These are phyloP conservation scores for Sclerotinia subarctica DNA, from an alignment of 2,329 filamentous ascomycete species.

Conservation along the genomic window DNA sequence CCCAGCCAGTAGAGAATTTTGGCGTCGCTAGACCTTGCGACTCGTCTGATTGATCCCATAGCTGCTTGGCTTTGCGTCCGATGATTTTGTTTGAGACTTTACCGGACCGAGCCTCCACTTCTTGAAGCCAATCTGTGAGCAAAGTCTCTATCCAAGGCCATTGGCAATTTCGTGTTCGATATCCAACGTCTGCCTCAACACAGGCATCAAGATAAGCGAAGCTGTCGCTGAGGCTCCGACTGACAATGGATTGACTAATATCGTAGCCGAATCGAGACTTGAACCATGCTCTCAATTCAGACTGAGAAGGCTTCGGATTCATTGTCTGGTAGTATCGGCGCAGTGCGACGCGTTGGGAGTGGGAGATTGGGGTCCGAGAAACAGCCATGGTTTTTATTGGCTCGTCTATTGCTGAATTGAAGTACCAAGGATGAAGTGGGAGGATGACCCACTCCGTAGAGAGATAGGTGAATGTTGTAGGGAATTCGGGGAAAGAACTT, in stretches of 20 bases:
- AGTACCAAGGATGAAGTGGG: neutral
- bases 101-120: slow-evolving; percentile 14
- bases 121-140: slow-evolving; percentile 23
- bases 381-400: neutral
- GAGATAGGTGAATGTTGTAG: neutral
- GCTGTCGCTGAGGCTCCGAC: slow-evolving; percentile 24
- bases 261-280: slow-evolving; percentile 23
- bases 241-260: slow-evolving; percentile 26
- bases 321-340: slow-evolving; percentile 23
- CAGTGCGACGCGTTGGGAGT: slow-evolving; percentile 23
- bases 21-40: slow-evolving; percentile 19
- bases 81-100: slow-evolving; percentile 23
- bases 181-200: slow-evolving; percentile 18
- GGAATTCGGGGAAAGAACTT: neutral
- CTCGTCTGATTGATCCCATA: slow-evolving; percentile 23
- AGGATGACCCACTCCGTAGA: neutral
- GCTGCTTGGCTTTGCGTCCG: slow-evolving; percentile 21
- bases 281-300: slow-evolving; percentile 22
- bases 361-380: neutral
- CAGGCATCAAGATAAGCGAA: slow-evolving; percentile 23
- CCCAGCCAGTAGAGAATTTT: slow-evolving; percentile 26
- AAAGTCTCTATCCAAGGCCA: slow-evolving; percentile 23
- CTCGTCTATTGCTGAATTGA: neutral
- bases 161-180: slow-evolving; percentile 22
- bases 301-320: slow-evolving; percentile 23